phyloP scores from a whole-genome alignment of 2,329 filamentous ascomycete species.

The Pseudogymnoascus sp. region DNA sequence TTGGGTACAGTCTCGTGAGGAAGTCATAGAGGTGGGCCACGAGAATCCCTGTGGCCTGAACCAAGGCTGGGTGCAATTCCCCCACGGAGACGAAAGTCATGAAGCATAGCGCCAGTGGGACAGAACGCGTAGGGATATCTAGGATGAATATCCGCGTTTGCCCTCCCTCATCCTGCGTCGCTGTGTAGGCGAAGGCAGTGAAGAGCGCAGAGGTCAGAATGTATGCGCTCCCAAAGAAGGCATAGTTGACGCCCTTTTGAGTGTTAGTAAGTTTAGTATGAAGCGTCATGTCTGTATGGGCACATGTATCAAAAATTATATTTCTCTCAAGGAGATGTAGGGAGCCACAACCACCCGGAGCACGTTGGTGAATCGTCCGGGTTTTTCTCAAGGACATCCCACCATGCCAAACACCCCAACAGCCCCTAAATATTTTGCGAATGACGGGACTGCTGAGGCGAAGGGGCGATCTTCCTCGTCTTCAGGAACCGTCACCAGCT shows the following conservation, averaged over 20 bases:
- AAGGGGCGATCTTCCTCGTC: constrained; percentile 52
- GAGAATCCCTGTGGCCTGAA: constrained; percentile 69
- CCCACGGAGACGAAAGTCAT: constrained; percentile 64
- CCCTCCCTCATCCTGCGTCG: constrained; percentile 73
- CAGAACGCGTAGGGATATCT: constrained; percentile 70
- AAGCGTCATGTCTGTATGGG: neutral
- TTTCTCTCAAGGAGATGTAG: constrained; percentile 27
- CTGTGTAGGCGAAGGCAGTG: constrained; percentile 76
- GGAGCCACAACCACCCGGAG: constrained; percentile 31
- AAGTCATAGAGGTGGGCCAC: constrained; percentile 91
- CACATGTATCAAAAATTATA: neutral
- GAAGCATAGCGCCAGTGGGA: constrained; percentile 73
- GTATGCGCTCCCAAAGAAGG: constrained; percentile 40
- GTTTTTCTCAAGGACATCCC: constrained; percentile 45
- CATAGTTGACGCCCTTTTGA: constrained; percentile 43
- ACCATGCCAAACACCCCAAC: constrained; percentile 49
- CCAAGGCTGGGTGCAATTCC: constrained; percentile 39
- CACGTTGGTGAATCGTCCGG: constrained; percentile 33
- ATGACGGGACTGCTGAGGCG: constrained; percentile 44
- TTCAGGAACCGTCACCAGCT: constrained; percentile 53
- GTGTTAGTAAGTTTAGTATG: constrained; percentile 24
- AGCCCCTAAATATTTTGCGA: constrained; percentile 44
- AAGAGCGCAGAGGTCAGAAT: constrained; percentile 59
- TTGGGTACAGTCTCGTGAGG: constrained; percentile 76
- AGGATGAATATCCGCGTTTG: constrained; percentile 75